A percentile compares a stretch with the other conserved stretches of the same genome.
phyloP scores from a whole-genome alignment of 768 basidiomycete genomes.

The Auricularia cornea region DNA sequence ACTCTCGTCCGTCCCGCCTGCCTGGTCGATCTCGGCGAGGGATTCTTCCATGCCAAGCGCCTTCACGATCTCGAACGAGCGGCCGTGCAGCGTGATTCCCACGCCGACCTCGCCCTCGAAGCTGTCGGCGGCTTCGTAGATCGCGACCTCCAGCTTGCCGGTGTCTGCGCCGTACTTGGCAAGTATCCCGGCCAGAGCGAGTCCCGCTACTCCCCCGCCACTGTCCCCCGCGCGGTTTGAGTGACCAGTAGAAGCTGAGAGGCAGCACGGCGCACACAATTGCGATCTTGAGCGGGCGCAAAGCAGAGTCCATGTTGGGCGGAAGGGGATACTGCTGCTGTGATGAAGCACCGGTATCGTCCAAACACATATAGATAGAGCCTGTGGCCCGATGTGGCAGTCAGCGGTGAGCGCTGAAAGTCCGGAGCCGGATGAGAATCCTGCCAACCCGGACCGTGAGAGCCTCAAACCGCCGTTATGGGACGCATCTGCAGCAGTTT shows the following conservation, averaged over 20 bases:
- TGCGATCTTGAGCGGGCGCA: too few relatives aligned
- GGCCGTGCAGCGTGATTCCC: conserved; percentile 38
- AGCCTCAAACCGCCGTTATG: too few relatives aligned
- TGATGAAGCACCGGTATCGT: too few relatives aligned
- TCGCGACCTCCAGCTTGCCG: conserved; percentile 22
- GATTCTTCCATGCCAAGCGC: conserved; percentile 32
- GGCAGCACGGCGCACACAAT: too few relatives aligned
- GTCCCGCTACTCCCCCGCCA: conserved; percentile 34
- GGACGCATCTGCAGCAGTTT: too few relatives aligned
- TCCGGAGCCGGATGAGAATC: neutral
- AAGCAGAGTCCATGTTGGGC: too few relatives aligned
- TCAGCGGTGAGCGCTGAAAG: neutral
- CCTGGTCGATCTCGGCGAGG: conserved; percentile 10
- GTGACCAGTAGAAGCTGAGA: too few relatives aligned
- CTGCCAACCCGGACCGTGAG: neutral
- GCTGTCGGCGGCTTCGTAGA: conserved; percentile 34
- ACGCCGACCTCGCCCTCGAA: conserved; percentile 35
- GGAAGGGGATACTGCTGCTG: too few relatives aligned
- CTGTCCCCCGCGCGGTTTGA: conserved; percentile 14
- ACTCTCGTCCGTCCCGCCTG: conserved; percentile 7
- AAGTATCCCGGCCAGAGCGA: conserved; percentile 29
- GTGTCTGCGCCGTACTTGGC: conserved; percentile 13
- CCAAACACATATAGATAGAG: too few relatives aligned
- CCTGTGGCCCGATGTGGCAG: too few relatives aligned
- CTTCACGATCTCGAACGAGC: conserved; percentile 35